These are phyloP conservation scores for Puccinia novopanici DNA, from an alignment of 1,284 basidiomycete species.

Conservation along the genomic window DNA sequence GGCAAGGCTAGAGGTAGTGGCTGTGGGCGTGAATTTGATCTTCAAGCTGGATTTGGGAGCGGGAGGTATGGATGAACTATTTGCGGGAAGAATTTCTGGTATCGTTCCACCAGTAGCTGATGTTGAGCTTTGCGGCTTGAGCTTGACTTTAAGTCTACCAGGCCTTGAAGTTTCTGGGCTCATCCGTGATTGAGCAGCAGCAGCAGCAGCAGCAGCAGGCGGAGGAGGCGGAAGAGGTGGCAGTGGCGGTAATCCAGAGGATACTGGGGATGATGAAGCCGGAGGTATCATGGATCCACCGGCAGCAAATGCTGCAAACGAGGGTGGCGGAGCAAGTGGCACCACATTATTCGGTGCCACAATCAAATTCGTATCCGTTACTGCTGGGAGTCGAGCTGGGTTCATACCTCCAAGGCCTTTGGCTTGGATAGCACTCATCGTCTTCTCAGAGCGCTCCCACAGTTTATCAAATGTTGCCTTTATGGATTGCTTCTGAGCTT, in stretches of 20 bases:
- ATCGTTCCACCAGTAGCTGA: neutral
- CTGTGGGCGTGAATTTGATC: slow-evolving; percentile 27
- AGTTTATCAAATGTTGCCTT: slow-evolving; percentile 82
- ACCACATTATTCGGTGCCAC: slow-evolving; percentile 20
- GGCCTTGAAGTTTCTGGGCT: slow-evolving; percentile 40
- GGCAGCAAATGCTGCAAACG: slow-evolving; percentile 48
- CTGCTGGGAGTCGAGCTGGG: slow-evolving; percentile 14
- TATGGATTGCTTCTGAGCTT: slow-evolving; percentile 71
- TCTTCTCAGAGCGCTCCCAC: slow-evolving; percentile 62
- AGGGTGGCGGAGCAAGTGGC: slow-evolving; percentile 48
- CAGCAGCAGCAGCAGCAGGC: too few relatives aligned
- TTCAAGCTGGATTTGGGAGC: slow-evolving; percentile 33
- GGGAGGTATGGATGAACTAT: slow-evolving; percentile 13
- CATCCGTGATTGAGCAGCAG: neutral
- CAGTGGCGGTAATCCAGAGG: slow-evolving; percentile 13
- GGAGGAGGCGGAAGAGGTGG: too few relatives aligned
- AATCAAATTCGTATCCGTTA: slow-evolving; percentile 28
- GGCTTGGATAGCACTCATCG: slow-evolving; percentile 58
- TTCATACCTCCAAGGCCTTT: slow-evolving; percentile 53
- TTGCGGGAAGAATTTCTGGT: neutral
- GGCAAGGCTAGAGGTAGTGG: slow-evolving; percentile 20
- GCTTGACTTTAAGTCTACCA: slow-evolving; percentile 37
- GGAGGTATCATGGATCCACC: slow-evolving; percentile 47
- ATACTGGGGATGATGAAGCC: neutral
- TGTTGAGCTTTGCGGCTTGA: slow-evolving; percentile 25